Evolutionary conservation across 164 flowering plant species (phyloP).

Genomic region (Nelumbo lutea): DNA sequence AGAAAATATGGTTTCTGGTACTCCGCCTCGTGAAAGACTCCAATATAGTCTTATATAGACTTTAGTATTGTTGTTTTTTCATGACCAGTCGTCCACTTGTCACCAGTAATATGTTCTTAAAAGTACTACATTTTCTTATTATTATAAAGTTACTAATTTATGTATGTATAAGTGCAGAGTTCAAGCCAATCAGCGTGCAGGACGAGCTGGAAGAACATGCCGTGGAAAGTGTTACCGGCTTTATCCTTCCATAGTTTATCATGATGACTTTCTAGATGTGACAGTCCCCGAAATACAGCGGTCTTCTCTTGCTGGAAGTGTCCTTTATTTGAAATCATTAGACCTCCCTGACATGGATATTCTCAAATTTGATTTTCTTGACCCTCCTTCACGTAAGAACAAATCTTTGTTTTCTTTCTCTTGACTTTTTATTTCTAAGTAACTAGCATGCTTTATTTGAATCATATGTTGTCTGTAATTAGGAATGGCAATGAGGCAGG

Average conservation of each 20-base stretch:
- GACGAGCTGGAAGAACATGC: conserved; percentile 96
- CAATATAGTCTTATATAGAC: too few species aligned
- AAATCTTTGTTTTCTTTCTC: conserved; percentile 3
- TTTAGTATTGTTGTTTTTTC: too few species aligned
- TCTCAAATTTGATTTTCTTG: conserved; percentile 92
- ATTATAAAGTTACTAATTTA: not conserved
- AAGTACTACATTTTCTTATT: too few species aligned
- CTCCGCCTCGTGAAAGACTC: too few species aligned
- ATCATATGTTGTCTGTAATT: not conserved
- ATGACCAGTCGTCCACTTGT: not conserved
- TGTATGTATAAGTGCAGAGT: conserved; percentile 46
- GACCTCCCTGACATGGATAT: conserved; percentile 87
- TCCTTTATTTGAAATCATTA: conserved; percentile 90
- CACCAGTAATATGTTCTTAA: too few species aligned
- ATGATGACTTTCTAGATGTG: conserved; percentile 73
- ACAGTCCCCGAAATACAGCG: conserved; percentile 94
- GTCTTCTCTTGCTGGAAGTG: conserved; percentile 93
- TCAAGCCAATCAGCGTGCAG: conserved; percentile 96
- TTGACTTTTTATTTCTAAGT: not conserved
- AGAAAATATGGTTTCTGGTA: too few species aligned
- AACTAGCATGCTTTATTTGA: not conserved
- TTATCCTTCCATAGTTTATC: conserved; percentile 66
- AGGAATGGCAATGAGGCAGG: too few species aligned
- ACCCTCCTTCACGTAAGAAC: conserved; percentile 81
- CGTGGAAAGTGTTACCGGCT: conserved; percentile 96